Base-by-base conservation (phyloP, 1,139 yeast species). In the Magnusiomyces suaveolens region DNA sequence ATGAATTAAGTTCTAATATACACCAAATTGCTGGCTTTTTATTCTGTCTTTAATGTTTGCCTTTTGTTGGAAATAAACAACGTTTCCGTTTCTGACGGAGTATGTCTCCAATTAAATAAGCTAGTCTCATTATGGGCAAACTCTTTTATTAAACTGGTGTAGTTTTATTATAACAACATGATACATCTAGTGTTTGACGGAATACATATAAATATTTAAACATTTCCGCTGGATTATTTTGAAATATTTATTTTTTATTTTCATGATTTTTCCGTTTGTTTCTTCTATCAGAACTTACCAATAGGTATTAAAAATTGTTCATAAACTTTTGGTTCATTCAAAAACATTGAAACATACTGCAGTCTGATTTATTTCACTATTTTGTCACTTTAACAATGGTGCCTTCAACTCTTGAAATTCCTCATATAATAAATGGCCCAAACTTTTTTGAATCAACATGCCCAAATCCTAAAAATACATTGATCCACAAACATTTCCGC, bases 401-500 rank as follows among this genome's bases (percentile, higher is more conserved):
- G 2, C 50, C 33, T 24, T 21, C 51, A 24, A n/a, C 32, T 14
- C 51, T 48, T 39, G 32, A 48, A 38, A 48, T 48, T 25, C n/a
- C 38, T 24, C 51, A 43, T 20, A 38, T 14, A 20, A n/a, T 16
- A 21, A 32, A 26, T 4, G 25, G 36, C 2, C 43, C 32, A 3
- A 47, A 47, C 26, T 25, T 48, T 23, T 29, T 36, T 38, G 51
- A 48, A 24, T 36, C 51, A 16, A 23, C 51, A 48, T 48, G 51
- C 44, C 38, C 51, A 48, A 48, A 44, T 23, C 51, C 51, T 6
- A 48, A 43, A 3, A 48, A 43, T 24, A 43, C 51, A 36, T 43
- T 48, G 14, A 38, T 44, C 1, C 38, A 48, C 21, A 24, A 48
- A 24, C 43, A 38, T n/a, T 38, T 14, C 23, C 20, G 38, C 25